Evolutionary conservation across 1,284 basidiomycete species (phyloP), one percentile per base, ranked within the genome.

Genomic region (Trametes pubescens): DNA sequence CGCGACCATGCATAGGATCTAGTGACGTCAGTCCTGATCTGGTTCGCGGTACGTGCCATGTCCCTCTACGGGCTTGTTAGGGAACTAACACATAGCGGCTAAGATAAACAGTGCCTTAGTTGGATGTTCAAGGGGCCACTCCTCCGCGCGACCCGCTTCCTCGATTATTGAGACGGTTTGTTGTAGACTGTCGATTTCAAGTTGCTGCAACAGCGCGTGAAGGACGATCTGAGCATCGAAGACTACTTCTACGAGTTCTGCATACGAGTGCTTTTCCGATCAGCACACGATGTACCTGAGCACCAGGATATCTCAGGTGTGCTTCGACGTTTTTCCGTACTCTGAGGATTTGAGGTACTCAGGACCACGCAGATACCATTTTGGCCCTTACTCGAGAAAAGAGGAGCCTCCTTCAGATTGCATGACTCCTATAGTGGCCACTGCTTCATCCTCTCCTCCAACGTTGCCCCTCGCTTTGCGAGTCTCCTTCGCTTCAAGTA

Each of bases 351-450:
- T 34, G 16, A 34, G 16, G 43, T 34, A 26, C 29, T 59, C 38
- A 40, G 18, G 38, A 16, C 57, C 18, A 9, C 48, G 34, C 34
- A 90, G 89, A 88, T 59, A 73, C 82, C 14, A 70, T 81, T 29
- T 76, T 90, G 49, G 77, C 77, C 24, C 80, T 94, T 58, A 82
- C 86, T 22, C 84, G 92, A 69, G 91, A 94, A 73, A 86, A 87
- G 73, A 86, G 88, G 46, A 90, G 93, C 70, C 86, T 94, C 69
- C 89, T 95, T 96, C 79, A 86, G 94, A 60, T 80, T 86, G 57
- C 93, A 96, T 75, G 97, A 99, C 77, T 86, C 89, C 56, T 95
- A 95, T 79, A 90, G 95, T 59, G 93, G 92, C 71, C 93, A 96
- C 77, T 96, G 94, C 79, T 96, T 90, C 76, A 85, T 98, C 74